Evolutionary conservation across 176 grass and related monocot genomes (phyloP), one percentile per base, ranked within the genome.

Genomic region (Oryza rufipogon): DNA sequence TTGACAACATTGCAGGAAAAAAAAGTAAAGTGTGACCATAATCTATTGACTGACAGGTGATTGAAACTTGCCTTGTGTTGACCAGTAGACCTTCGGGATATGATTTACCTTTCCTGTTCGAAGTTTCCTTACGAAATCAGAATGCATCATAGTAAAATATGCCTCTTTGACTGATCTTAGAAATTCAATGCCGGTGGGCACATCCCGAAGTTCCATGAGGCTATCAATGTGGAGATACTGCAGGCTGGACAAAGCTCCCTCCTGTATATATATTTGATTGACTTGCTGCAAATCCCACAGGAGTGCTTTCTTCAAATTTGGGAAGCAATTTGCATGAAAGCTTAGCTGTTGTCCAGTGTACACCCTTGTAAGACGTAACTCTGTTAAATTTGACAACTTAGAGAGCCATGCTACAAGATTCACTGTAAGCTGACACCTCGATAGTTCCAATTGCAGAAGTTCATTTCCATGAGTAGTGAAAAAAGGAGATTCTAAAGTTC

Each of bases 381-480:
- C 51, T 19, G 16, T 54, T 54, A 54, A 54, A 54, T 54, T 54
- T 54, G 51, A 54, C 5, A 54, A 7, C 51, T 54, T 4, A 19
- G 51, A 54, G 51, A 54, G 51, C n/a, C 7, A 4, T 63, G 60
- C 17, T 23, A 63, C 60, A 23, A 8, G n/a, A 23, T 63, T 63
- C 60, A 22, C 7, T 20, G 20, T 23, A 23, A 63, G 60, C 17
- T 63, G 60, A 63, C 60, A 63, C 19, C 60, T 4, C 9, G 20
- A 7, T 63, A 63, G 10, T 22, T 22, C 60, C n/a, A 54, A 10
- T 23, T 63, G n/a, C 52, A 64, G 52, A 9, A 17, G 32, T 15
- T 33, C 69, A 75, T 66, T 68, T 49, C 33, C 60, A 76, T 60
- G 22, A 14, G 68, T 67, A 52, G 28, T 42, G 30, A 69, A 63